Evolutionary conservation across 768 basidiomycete genomes (phyloP).

Genomic region (Lentinula boryana): DNA sequence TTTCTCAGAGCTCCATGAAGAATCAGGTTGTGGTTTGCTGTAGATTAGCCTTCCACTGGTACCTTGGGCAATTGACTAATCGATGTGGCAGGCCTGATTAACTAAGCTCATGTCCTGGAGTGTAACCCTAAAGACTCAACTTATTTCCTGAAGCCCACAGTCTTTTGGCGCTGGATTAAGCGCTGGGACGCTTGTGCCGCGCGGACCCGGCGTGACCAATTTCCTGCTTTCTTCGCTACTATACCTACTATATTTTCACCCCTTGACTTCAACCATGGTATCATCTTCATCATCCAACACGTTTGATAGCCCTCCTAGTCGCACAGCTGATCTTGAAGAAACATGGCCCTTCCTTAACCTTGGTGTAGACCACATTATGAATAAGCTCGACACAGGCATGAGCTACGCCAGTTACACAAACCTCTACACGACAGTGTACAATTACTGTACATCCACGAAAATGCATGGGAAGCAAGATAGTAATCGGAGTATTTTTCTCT

Average conservation of each 20-base stretch:
- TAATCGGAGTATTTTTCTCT: constrained; percentile 53
- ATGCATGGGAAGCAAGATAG: constrained; percentile 40
- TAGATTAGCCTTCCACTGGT: too few relatives aligned
- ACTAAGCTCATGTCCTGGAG: too few relatives aligned
- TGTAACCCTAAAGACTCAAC: too few relatives aligned
- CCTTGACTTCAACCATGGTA: neutral
- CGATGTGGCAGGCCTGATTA: too few relatives aligned
- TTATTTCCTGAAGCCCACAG: too few relatives aligned
- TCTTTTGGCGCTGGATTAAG: too few relatives aligned
- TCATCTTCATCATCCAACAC: constrained; percentile 1
- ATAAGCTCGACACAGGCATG: constrained; percentile 80
- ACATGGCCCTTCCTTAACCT: constrained; percentile 88
- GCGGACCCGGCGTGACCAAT: neutral
- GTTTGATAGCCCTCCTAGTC: constrained; percentile 4
- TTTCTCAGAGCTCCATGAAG: too few relatives aligned
- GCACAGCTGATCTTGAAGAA: constrained; percentile 11
- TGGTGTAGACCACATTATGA: constrained; percentile 89
- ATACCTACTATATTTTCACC: neutral
- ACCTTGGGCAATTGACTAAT: too few relatives aligned
- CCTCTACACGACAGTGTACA: constrained; percentile 89
- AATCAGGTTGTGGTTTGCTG: too few relatives aligned
- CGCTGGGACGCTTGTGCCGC: neutral
- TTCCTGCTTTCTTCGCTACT: neutral
- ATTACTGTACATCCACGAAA: constrained; percentile 91
- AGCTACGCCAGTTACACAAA: constrained; percentile 82